Evolutionary conservation across 202 grass and related monocot species (phyloP), one percentile per base, ranked within the genome.

Genomic region (Schoenoplectus tabernaemontani): DNA sequence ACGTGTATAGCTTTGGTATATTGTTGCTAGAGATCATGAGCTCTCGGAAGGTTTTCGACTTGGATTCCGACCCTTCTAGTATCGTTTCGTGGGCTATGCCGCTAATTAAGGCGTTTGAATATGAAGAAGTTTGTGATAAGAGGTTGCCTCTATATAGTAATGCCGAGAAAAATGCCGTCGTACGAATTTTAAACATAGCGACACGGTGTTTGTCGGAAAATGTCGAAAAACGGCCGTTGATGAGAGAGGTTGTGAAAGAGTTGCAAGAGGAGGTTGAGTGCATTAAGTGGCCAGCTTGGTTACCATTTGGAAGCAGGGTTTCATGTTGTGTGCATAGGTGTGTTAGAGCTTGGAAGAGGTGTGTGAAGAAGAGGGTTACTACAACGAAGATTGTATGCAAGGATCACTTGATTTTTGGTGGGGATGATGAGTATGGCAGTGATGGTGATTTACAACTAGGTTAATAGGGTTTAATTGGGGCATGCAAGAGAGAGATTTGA

Each of bases 1-100:
- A 98, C 69, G 95, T 98, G 85, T 98, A 92, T 78, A 98, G 95
- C 89, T 92, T 93, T 81, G 94, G 94, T 15, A 91, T 97, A 54
- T 88, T 97, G 54, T 84, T 93, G 46, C 82, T 97, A 65, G 94
- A 97, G 87, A 88, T 97, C 42, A n/a, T 93, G 22, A 97, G 91
- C 89, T 85, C 89, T n/a, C 84, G 94, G 66, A 93, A 93, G 87
- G 94, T 90, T 56, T 90, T 97, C 84, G 94, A 97, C 89, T 51
- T 93, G 65, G 84, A 81, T 59, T n/a, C 70, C 2, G 86, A 78
- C 73, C 86, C 94, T 28, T 97, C 91, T 12, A 87, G 82, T 79
- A 92, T 97, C 64, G 87, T 97, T 3, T 76, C 91, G 13, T 97
- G 91, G 91, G 94, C 91, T 1, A 36, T 71, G 22, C 86, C 89